Conservation (phyloP, 805 yeast species). For the Candida orba region DNA sequence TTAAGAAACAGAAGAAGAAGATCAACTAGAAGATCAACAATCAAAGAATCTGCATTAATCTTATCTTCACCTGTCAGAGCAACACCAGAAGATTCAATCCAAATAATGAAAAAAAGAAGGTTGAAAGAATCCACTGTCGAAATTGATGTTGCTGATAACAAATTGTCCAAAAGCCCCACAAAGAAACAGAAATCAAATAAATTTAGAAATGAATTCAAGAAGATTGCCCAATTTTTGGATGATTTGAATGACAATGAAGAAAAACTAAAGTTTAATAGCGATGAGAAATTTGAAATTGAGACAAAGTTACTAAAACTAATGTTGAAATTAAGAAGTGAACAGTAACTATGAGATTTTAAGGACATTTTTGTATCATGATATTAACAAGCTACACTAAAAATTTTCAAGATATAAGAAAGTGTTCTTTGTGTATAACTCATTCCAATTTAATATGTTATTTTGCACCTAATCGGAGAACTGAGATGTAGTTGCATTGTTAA, state of each 20-base stretch:
- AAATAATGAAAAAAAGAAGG: slow-evolving; percentile 1
- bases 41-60: slow-evolving; percentile 4
- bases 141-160: background rate
- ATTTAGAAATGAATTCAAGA: too few species aligned
- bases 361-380: background rate
- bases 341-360: background rate
- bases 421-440: too few species aligned
- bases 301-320: slow-evolving; percentile 3
- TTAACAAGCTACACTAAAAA: too few species aligned
- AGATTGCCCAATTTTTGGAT: background rate
- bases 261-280: background rate
- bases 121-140: background rate
- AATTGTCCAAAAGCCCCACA: slow-evolving; percentile 2
- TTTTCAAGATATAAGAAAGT: too few species aligned
- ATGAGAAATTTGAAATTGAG: slow-evolving; percentile 4
- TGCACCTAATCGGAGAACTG: too few species aligned
- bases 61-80: slow-evolving; percentile 1
- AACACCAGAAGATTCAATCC: slow-evolving; percentile 1
- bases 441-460: too few species aligned
- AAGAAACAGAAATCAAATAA: background rate
- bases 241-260: background rate
- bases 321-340: slow-evolving; percentile 2
- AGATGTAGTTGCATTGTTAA: too few species aligned
- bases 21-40: background rate
- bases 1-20: background rate